A percentile compares a stretch with the other conserved stretches of the same genome.
Conservation (phyloP, 1,139 yeast species). For the Kluyveromyces sp. region DNA sequence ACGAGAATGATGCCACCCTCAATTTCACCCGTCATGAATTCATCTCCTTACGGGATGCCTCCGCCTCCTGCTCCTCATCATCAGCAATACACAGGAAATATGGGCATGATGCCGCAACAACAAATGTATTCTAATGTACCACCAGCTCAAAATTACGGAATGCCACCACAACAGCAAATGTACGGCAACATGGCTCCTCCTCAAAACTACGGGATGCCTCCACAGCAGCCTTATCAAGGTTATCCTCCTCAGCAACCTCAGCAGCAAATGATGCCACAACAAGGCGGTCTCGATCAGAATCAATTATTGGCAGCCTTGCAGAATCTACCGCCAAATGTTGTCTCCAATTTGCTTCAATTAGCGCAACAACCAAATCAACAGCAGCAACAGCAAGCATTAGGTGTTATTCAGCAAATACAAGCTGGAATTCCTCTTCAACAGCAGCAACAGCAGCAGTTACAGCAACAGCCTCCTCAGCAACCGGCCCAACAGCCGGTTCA, state of each 20-base stretch:
- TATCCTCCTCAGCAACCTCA: constrained; percentile 17
- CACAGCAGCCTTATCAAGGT: constrained; percentile 24
- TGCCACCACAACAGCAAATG: constrained; percentile 28
- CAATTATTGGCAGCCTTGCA: constrained; percentile 37
- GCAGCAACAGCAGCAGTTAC: constrained; percentile 13
- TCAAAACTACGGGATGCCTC: constrained; percentile 19
- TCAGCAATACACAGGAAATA: constrained; percentile 12
- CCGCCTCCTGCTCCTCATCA: constrained; percentile 11
- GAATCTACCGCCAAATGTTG: constrained; percentile 45
- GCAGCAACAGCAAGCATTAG: constrained; percentile 27
- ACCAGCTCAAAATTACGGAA: constrained; percentile 15
- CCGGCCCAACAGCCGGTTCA: constrained; percentile 6
- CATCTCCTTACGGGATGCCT: constrained; percentile 11
- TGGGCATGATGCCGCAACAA: constrained; percentile 15
- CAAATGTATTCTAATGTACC: constrained; percentile 19
- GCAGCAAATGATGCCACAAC: constrained; percentile 19
- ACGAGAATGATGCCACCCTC: constrained; percentile 30
- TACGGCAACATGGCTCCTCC: constrained; percentile 24
- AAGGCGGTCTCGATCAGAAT: constrained; percentile 29
- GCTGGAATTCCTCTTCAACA: constrained; percentile 14
- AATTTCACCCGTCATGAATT: constrained; percentile 10
- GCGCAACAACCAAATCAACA: constrained; percentile 35
- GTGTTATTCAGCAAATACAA: constrained; percentile 27
- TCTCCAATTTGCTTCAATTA: constrained; percentile 43
- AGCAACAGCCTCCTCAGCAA: constrained; percentile 4